Evolutionary conservation across 2,329 filamentous ascomycete genomes (phyloP).

Genomic region (Monosporascus sp.): DNA sequence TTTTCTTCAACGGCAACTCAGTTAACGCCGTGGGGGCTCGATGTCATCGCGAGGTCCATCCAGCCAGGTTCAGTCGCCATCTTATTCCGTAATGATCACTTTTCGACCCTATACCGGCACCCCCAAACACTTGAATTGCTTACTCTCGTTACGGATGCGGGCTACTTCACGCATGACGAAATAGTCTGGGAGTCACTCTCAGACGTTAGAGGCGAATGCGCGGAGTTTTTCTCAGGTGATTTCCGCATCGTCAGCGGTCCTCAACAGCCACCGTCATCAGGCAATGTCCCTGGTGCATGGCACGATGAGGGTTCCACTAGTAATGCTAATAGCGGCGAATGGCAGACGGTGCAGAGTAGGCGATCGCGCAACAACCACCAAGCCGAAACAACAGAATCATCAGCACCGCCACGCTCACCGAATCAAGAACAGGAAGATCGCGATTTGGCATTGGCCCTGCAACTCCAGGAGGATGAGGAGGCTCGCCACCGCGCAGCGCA

Average conservation of each 20-base stretch:
- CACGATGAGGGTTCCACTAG: constrained; percentile 12
- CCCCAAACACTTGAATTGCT: constrained; percentile 70
- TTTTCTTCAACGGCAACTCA: constrained; percentile 78
- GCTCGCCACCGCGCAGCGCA: constrained; percentile 61
- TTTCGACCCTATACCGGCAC: constrained; percentile 88
- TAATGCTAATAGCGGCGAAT: constrained; percentile 34
- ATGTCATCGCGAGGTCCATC: constrained; percentile 65
- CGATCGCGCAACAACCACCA: constrained; percentile 20
- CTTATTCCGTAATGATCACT: constrained; percentile 94
- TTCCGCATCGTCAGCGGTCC: constrained; percentile 75
- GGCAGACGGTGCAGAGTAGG: constrained; percentile 50
- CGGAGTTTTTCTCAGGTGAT: constrained; percentile 84
- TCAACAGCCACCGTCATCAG: constrained; percentile 16
- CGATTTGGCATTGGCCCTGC: constrained; percentile 80
- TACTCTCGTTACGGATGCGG: constrained; percentile 86
- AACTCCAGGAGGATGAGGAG: constrained; percentile 92
- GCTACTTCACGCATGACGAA: constrained; percentile 81
- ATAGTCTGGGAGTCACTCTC: constrained; percentile 94
- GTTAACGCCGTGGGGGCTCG: constrained; percentile 74
- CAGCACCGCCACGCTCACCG: constrained; percentile 29
- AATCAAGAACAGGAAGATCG: constrained; percentile 70
- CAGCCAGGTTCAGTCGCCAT: constrained; percentile 79
- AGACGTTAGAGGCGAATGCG: constrained; percentile 77
- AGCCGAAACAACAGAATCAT: constrained; percentile 6
- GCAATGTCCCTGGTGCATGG: constrained; percentile 6